Evolutionary conservation across 331 rosid genomes (phyloP), one percentile per base, ranked within the genome.

Genomic region (Phaseolus coccineus): DNA sequence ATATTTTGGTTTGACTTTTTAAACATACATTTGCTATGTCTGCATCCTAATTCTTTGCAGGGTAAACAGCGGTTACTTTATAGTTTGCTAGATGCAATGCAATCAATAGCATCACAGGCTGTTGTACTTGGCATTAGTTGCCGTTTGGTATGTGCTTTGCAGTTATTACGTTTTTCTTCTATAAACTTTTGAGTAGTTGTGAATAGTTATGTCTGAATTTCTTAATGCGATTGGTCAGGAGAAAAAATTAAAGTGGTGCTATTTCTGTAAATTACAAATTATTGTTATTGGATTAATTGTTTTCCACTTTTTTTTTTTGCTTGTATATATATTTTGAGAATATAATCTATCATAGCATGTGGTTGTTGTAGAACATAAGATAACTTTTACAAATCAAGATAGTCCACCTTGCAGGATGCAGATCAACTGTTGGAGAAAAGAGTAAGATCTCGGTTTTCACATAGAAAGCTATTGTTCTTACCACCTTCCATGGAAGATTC

Each of bases 371-470:
- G 48, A 37, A 74, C 64, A n/a, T 72, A 52, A 69, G 33, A 76
- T 56, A 74, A 69, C 42, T 59, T 70, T 52, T 53, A 69, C 57
- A 40, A 74, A 65, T 66, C 48, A 27, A 75, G 62, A 39, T 75
- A 37, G 48, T 81, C 33, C 67, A 51, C 70, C 51, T n/a, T 84
- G 88, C 89, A 95, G 99, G 99, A 93, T 83, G 97, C 99, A 3
- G 99, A 93, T 84, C 97, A 91, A 87, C 87, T 93, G 71, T 84
- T 95, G 80, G 97, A 95, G 78, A 95, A 95, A 87, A 91, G 97
- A 86, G 97, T 95, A 19, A 92, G 92, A 77, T 91, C 99, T 84
- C 97, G 96, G 24, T 95, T 95, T 86, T 95, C 99, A 33, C 97
- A 91, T 82, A 90, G 99, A 86, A 95, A 95, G 87, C 81, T 87